Evolutionary conservation across 768 basidiomycete species (phyloP).

Genomic region (Russula sp.): DNA sequence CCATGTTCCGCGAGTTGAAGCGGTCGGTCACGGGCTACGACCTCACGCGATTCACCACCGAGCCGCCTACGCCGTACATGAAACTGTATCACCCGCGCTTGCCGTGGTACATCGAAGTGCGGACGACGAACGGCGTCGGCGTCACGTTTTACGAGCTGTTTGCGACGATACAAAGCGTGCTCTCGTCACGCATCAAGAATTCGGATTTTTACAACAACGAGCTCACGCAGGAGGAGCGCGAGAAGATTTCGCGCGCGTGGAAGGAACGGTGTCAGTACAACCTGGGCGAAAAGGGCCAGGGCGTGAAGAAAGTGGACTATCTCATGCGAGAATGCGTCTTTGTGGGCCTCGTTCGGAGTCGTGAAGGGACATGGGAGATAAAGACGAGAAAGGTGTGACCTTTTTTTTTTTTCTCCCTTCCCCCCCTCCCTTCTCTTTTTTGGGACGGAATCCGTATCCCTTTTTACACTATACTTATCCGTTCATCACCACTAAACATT

Average conservation of each 20-base stretch:
- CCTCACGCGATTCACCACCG: conserved; percentile 46
- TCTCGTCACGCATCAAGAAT: conserved; percentile 39
- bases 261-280: conserved; percentile 35
- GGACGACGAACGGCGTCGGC: conserved; percentile 39
- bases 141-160: conserved; percentile 54
- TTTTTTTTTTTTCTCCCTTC: background rate
- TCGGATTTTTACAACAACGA: conserved; percentile 56
- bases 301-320: conserved; percentile 54
- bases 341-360: conserved; percentile 45
- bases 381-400: conserved; percentile 35
- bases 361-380: conserved; percentile 59
- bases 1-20: conserved; percentile 40
- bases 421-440: too few species aligned
- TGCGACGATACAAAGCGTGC: conserved; percentile 35
- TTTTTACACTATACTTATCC: conserved; percentile 18
- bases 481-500: conserved; percentile 4
- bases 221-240: conserved; percentile 39
- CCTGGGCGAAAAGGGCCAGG: conserved; percentile 31
- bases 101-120: conserved; percentile 64
- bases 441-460: too few species aligned
- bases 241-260: conserved; percentile 39
- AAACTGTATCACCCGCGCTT: conserved; percentile 49
- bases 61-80: conserved; percentile 43
- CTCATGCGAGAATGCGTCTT: conserved; percentile 46
- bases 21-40: conserved; percentile 41